Evolutionary conservation across 768 basidiomycete species (phyloP).

Genomic region (Kwoniella dejecticola): DNA sequence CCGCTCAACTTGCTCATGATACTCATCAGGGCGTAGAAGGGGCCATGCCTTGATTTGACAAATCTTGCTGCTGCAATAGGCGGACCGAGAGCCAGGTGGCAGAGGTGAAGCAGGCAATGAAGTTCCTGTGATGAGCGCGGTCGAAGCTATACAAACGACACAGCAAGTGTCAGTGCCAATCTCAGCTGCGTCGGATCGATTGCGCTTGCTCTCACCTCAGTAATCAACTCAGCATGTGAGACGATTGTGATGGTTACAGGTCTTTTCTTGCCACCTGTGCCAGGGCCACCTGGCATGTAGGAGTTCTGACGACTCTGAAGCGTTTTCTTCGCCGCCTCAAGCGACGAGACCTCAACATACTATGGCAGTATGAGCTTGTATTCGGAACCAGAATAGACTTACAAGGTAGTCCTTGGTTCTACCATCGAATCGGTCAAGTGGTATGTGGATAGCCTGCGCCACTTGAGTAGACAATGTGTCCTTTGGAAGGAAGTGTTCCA

Average conservation of each 20-base stretch:
- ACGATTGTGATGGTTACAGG: slow-evolving; percentile 44
- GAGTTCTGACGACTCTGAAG: slow-evolving; percentile 42
- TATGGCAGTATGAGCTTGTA: slow-evolving; percentile 8
- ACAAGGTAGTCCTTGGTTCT: slow-evolving; percentile 48
- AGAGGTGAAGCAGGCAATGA: slow-evolving; percentile 33
- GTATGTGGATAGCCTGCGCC: slow-evolving; percentile 43
- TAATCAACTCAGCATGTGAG: slow-evolving; percentile 34
- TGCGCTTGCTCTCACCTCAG: slow-evolving; percentile 29
- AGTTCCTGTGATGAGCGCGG: slow-evolving; percentile 40
- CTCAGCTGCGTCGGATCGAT: not conserved
- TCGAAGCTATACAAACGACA: slow-evolving; percentile 34
- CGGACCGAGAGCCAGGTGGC: slow-evolving; percentile 35
- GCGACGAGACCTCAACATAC: slow-evolving; percentile 44
- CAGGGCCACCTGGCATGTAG: slow-evolving; percentile 39
- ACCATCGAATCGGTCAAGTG: slow-evolving; percentile 42
- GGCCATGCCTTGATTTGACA: slow-evolving; percentile 48
- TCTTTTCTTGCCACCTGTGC: slow-evolving; percentile 27
- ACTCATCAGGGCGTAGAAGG: slow-evolving; percentile 43
- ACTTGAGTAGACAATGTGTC: slow-evolving; percentile 27
- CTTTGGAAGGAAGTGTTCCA: slow-evolving; percentile 36
- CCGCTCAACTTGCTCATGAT: slow-evolving; percentile 43
- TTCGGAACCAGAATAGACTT: slow-evolving; percentile 5
- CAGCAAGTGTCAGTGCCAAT: not conserved
- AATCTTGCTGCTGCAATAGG: slow-evolving; percentile 35
- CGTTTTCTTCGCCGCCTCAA: slow-evolving; percentile 34